Conservation (phyloP, 116 monocot species). For the Papilionanthe hybrid region DNA sequence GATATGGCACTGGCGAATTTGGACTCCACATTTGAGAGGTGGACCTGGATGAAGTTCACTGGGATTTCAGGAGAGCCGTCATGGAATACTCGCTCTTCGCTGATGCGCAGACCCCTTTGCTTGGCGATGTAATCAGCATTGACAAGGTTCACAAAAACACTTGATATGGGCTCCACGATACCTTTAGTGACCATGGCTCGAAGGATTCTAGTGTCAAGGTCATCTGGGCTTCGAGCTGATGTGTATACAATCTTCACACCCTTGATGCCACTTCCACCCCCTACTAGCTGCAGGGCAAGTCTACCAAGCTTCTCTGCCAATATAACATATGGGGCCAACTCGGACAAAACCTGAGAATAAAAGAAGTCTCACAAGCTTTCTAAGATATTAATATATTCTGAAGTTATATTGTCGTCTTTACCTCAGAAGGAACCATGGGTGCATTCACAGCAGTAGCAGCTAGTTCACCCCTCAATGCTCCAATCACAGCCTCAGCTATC, state of each 20-base stretch:
- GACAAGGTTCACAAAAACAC: slow-evolving; percentile 40
- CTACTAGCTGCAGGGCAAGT: slow-evolving; percentile 35
- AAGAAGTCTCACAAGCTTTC: not conserved
- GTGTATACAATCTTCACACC: slow-evolving; percentile 44
- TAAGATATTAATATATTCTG: not conserved
- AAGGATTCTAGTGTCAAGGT: slow-evolving; percentile 48
- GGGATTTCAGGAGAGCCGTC: slow-evolving; percentile 35
- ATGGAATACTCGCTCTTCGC: slow-evolving; percentile 35
- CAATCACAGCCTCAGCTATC: slow-evolving; percentile 54
- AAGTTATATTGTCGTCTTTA: slow-evolving; percentile 4
- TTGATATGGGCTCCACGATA: slow-evolving; percentile 45
- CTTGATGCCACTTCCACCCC: slow-evolving; percentile 41
- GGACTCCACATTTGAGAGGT: slow-evolving; percentile 31
- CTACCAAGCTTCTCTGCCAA: slow-evolving; percentile 45
- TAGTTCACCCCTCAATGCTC: slow-evolving; percentile 50
- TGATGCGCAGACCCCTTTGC: slow-evolving; percentile 43
- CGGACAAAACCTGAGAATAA: slow-evolving; percentile 33
- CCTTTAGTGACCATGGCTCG: slow-evolving; percentile 55
- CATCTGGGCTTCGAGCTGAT: slow-evolving; percentile 42
- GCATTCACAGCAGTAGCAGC: slow-evolving; percentile 55
- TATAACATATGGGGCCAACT: slow-evolving; percentile 45
- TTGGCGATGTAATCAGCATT: slow-evolving; percentile 49
- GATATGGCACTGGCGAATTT: slow-evolving; percentile 48
- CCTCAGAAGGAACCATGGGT: slow-evolving; percentile 58
- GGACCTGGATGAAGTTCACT: slow-evolving; percentile 28